These are phyloP conservation scores for Metarhizium sp. DNA, from an alignment of 2,329 filamentous ascomycete genomes.

Conservation along the genomic window DNA sequence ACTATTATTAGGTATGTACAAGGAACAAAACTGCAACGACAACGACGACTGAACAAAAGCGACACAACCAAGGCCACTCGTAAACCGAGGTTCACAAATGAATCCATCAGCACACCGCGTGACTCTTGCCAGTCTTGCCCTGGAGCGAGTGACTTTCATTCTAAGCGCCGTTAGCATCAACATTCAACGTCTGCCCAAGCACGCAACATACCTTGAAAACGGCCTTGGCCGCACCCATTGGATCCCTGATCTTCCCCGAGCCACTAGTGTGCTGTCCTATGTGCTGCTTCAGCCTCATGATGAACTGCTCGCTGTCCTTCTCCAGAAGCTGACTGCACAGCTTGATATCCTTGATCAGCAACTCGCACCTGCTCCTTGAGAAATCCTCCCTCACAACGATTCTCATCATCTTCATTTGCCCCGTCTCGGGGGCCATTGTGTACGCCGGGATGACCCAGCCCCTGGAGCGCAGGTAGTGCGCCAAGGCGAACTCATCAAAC, in stretches of 20 bases:
- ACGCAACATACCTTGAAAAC: constrained; percentile 38
- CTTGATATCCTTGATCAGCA: constrained; percentile 69
- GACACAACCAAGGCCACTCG: background rate
- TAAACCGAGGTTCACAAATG: background rate
- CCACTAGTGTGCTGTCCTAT: background rate
- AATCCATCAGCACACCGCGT: constrained; percentile 61
- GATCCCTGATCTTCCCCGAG: constrained; percentile 33
- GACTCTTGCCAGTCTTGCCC: constrained; percentile 84
- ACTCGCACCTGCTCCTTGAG: constrained; percentile 69
- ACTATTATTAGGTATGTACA: background rate
- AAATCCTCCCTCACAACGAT: constrained; percentile 93
- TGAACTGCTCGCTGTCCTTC: constrained; percentile 55
- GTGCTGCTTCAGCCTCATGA: constrained; percentile 31
- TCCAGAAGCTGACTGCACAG: constrained; percentile 63
- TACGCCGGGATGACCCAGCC: constrained; percentile 95
- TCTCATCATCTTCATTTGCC: constrained; percentile 80
- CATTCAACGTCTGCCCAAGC: background rate
- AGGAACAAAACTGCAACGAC: background rate
- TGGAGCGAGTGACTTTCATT: constrained; percentile 81
- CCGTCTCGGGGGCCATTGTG: constrained; percentile 87
- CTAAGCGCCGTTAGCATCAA: constrained; percentile 18
- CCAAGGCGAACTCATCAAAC: constrained; percentile 69
- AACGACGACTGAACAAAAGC: background rate
- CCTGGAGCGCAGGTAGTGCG: constrained; percentile 75
- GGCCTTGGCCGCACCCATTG: constrained; percentile 40